phyloP scores from a whole-genome alignment of 2,329 filamentous ascomycete species.

The Colletotrichum sp. region DNA sequence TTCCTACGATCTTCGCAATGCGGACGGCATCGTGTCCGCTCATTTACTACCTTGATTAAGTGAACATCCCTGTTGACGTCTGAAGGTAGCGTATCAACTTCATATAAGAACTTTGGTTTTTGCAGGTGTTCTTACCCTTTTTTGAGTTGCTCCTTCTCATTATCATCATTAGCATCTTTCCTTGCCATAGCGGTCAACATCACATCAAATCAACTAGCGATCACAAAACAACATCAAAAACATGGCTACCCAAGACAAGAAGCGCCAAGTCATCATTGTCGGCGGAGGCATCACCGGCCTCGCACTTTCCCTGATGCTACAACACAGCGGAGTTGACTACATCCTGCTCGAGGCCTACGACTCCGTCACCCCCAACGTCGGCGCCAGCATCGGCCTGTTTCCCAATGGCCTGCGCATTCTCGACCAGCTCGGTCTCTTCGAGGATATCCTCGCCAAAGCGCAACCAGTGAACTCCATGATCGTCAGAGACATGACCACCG shows the following conservation, averaged over 20 bases:
- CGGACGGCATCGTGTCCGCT: not conserved
- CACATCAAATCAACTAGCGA: not conserved
- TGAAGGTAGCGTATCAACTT: not conserved
- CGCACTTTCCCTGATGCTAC: conserved; percentile 39
- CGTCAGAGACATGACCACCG: not conserved
- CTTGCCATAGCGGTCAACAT: not conserved
- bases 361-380: conserved; percentile 48
- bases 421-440: conserved; percentile 52
- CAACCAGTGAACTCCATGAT: not conserved
- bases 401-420: conserved; percentile 49
- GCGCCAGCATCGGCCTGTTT: conserved; percentile 51
- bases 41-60: not conserved
- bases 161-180: not conserved
- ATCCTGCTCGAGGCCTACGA: conserved; percentile 49
- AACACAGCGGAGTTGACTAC: conserved; percentile 51
- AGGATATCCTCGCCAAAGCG: not conserved
- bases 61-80: not conserved
- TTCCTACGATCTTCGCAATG: no score
- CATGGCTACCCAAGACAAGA: not conserved
- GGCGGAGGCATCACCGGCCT: conserved; percentile 27
- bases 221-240: not conserved
- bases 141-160: not conserved
- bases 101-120: not conserved
- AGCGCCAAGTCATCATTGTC: conserved; percentile 24
- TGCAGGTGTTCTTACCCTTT: not conserved